Evolutionary conservation across 2,329 filamentous ascomycete species (phyloP).

Genomic region (Xylaria sp.): DNA sequence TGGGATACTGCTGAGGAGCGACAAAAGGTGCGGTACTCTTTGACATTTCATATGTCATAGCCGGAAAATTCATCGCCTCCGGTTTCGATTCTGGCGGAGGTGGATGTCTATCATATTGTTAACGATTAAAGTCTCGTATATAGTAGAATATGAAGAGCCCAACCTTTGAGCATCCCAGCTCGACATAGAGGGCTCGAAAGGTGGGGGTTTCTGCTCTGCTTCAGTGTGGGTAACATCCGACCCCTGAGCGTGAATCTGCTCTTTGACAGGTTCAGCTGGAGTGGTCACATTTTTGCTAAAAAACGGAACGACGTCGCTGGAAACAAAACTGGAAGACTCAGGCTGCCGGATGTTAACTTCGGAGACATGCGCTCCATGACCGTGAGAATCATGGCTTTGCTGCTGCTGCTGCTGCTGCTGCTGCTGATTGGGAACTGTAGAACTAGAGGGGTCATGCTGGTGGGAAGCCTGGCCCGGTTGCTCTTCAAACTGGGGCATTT

Average conservation of each 20-base stretch:
- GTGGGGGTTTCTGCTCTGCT: conserved; percentile 52
- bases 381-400: conserved; percentile 33
- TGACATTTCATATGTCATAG: conserved; percentile 84
- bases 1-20: conserved; percentile 80
- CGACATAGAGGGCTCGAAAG: conserved; percentile 48
- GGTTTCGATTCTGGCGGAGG: conserved; percentile 76
- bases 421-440: conserved; percentile 28
- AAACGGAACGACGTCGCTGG: conserved; percentile 47
- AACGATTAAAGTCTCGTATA: conserved; percentile 21
- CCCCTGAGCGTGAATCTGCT: conserved; percentile 50
- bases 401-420: conserved; percentile 19
- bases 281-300: conserved; percentile 56
- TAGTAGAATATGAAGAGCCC: conserved; percentile 37
- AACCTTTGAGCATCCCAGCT: conserved; percentile 67
- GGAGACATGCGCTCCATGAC: conserved; percentile 38
- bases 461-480: conserved; percentile 22
- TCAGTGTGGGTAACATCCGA: conserved; percentile 54
- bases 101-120: conserved; percentile 63
- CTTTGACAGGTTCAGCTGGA: conserved; percentile 62
- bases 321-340: conserved; percentile 39
- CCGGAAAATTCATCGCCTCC: conserved; percentile 86
- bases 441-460: conserved; percentile 34
- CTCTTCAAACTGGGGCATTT: conserved; percentile 38
- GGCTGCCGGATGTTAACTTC: conserved; percentile 41
- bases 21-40: conserved; percentile 79